A percentile compares a stretch with the other conserved stretches of the same genome.
Evolutionary conservation across 345 rosid species (phyloP).

Genomic region (Lepidium aucheri): DNA sequence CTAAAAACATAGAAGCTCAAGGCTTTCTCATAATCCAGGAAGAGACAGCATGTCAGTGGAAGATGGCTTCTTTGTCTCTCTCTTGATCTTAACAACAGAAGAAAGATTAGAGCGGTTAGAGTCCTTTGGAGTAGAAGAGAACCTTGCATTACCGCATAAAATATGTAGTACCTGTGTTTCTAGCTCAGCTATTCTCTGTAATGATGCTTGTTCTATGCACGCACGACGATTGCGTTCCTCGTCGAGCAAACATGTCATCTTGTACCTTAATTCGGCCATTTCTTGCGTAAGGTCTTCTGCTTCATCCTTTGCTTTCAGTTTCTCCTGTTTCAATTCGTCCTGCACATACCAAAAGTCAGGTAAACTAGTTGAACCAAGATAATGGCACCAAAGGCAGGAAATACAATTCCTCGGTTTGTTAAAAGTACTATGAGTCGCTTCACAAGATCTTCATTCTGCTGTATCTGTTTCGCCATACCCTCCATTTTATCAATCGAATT

Average conservation of each 20-base stretch:
- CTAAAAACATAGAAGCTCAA: not conserved
- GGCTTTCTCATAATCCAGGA: not conserved
- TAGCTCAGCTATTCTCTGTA: conserved; percentile 79
- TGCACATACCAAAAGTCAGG: not conserved
- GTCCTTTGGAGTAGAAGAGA: not conserved
- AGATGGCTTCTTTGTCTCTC: conserved; percentile 7
- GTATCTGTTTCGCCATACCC: conserved; percentile 47
- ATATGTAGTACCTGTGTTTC: conserved; percentile 32
- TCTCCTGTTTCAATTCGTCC: conserved; percentile 66
- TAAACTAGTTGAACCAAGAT: not conserved
- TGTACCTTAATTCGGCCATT: conserved; percentile 92
- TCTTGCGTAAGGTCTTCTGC: conserved; percentile 90
- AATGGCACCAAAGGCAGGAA: not conserved
- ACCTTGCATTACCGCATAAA: not conserved
- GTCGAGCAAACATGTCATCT: conserved; percentile 76
- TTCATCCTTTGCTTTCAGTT: conserved; percentile 79
- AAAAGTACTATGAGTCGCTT: conserved; percentile 46
- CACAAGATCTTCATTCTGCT: conserved; percentile 48
- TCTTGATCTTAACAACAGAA: conserved; percentile 20
- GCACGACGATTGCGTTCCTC: conserved; percentile 87
- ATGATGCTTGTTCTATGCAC: conserved; percentile 66
- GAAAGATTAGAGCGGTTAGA: not conserved
- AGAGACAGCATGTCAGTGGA: not conserved
- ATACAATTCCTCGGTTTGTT: not conserved
- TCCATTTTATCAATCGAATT: conserved; percentile 30